Base-by-base conservation (phyloP, 2,329 filamentous ascomycete species). In the Canariomyces notabilis region DNA sequence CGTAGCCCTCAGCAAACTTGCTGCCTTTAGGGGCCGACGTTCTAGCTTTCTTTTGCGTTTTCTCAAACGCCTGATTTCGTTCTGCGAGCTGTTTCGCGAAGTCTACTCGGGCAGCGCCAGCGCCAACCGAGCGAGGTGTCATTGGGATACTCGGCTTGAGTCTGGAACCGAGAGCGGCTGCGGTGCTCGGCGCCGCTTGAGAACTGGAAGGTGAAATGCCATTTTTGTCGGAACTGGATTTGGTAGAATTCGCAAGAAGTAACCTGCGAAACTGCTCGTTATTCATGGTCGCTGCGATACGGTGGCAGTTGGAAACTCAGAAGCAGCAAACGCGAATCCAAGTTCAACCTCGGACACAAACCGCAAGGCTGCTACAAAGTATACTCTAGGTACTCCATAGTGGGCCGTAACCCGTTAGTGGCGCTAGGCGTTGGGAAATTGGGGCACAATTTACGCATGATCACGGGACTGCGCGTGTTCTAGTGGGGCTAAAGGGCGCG, bases 191-290 rank as follows among this genome's bases (percentile, higher is more conserved):
- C 54, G 55, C 44, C 58, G 58, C 15, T 58, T 53, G 52, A 57
- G 49, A 57, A 55, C 53, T 43, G 57, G 60, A 12, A 0, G 59
- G 33, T 4, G 61, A 64, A 14, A 76, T 62, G 52, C 70, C 75
- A 72, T 77, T 65, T 62, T 66, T 67, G 56, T 66, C 49, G 51
- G 57, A 44, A 15, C 63, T 57, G 22, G 66, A 51, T 49, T 72
- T 73, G 45, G 65, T 60, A 6, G 72, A 61, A 49, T 72, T 74
- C 33, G 66, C 65, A 37, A 82, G 72, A 18, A 95, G 67, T 6
- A 97, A 77, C 54, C 85, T 85, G 44, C 93, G 85, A 61, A 98
- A 98, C 60, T 96, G 88, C 35, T 89, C 81, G 74, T 97, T 97
- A 65, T 97, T 95, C 93, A 98, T 97, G 8, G 21, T 44, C 18